Conservation (phyloP, 192 early-diverging fungal genomes). For the Funneliformis geosporum region DNA sequence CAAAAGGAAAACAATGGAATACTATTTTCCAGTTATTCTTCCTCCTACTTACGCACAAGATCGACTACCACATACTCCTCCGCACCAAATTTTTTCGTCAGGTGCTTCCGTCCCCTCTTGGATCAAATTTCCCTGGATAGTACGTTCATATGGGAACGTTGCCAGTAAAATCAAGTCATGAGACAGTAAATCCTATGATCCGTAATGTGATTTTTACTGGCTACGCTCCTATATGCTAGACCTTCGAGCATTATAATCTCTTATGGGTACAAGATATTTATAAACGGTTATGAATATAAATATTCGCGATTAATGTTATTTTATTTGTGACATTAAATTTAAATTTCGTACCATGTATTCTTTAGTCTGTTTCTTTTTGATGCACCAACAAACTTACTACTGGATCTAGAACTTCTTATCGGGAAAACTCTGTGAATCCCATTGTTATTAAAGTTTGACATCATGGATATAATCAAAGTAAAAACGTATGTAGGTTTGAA, state of each 20-base stretch:
- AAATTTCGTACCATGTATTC: not conserved
- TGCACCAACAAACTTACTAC: slow-evolving; percentile 19
- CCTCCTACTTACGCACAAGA: not conserved
- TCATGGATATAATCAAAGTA: slow-evolving; percentile 25
- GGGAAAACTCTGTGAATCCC: slow-evolving; percentile 26
- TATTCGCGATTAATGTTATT: slow-evolving; percentile 20
- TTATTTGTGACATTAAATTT: slow-evolving; percentile 12
- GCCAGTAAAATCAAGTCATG: not conserved
- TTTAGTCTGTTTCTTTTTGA: slow-evolving; percentile 29
- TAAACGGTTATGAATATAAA: slow-evolving; percentile 30
- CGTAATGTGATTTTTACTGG: too few species aligned
- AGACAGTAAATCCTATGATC: too few species aligned
- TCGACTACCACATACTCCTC: not conserved
- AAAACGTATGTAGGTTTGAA: slow-evolving; percentile 18
- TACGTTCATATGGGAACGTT: slow-evolving; percentile 23
- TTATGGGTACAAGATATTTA: slow-evolving; percentile 33
- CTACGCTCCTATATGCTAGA: too few species aligned
- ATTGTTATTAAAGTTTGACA: slow-evolving; percentile 28
- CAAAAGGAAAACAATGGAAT: not conserved
- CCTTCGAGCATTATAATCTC: slow-evolving; percentile 22
- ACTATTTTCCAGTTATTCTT: not conserved
- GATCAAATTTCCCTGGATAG: slow-evolving; percentile 18
- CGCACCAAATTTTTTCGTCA: not conserved
- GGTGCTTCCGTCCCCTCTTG: not conserved
- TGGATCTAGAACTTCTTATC: slow-evolving; percentile 24